phyloP scores from a whole-genome alignment of 495 filamentous ascomycete genomes.

The Clohesyomyces aquaticus region DNA sequence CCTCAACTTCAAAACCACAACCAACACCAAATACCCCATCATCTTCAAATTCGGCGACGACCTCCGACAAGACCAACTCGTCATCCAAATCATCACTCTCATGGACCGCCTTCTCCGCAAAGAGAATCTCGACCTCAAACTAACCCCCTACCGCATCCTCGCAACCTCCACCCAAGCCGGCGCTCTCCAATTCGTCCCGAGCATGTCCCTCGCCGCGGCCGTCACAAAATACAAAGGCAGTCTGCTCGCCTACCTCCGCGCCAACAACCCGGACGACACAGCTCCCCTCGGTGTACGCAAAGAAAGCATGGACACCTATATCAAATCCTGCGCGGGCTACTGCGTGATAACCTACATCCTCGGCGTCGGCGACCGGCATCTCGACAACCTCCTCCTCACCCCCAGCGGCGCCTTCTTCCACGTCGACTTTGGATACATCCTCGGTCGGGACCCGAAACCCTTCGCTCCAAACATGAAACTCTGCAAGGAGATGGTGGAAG shows the following conservation, averaged over 20 bases:
- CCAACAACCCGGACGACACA: conserved; percentile 84
- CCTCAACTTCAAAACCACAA: conserved; percentile 83
- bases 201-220: conserved; percentile 77
- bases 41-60: conserved; percentile 98
- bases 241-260: conserved; percentile 81
- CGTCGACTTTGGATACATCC: conserved; percentile 96
- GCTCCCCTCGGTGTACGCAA: conserved; percentile 86
- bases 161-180: conserved; percentile 89
- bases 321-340: conserved; percentile 95
- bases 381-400: conserved; percentile 91
- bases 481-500: conserved; percentile 96
- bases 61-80: conserved; percentile 93
- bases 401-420: conserved; percentile 97
- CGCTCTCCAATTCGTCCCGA: conserved; percentile 89
- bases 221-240: conserved; percentile 78
- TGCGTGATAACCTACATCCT: conserved; percentile 99
- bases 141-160: conserved; percentile 94
- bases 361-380: conserved; percentile 94
- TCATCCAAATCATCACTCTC: conserved; percentile 96
- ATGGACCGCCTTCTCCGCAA: conserved; percentile 97
- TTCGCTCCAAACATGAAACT: conserved; percentile 97
- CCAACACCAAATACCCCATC: conserved; percentile 79
- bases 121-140: conserved; percentile 94
- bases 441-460: conserved; percentile 95
- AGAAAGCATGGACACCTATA: conserved; percentile 91